phyloP scores from a whole-genome alignment of 202 grass and related monocot species.

The Brachypodium distachyon region DNA sequence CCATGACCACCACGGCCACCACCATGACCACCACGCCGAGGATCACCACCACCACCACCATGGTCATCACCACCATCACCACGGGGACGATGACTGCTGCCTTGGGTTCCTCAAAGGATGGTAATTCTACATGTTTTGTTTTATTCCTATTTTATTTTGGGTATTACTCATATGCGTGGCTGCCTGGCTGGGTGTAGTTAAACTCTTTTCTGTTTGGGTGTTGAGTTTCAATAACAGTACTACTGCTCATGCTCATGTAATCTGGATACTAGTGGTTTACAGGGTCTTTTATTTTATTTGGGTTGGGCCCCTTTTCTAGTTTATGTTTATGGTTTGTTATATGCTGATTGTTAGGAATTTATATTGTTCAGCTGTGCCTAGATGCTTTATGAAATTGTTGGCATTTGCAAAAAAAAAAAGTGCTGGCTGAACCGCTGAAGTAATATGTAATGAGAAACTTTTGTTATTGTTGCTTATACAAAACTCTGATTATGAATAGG shows the following conservation, averaged over 20 bases:
- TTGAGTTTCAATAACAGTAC: too few relatives aligned
- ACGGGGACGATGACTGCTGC: conserved; percentile 41
- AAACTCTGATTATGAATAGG: neutral
- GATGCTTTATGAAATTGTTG: neutral
- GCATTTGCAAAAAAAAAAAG: neutral
- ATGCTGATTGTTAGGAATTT: too few relatives aligned
- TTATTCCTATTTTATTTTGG: neutral
- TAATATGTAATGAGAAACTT: neutral
- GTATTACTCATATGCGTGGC: neutral
- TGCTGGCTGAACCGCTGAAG: neutral
- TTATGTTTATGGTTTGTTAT: neutral
- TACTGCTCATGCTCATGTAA: too few relatives aligned
- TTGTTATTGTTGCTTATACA: neutral
- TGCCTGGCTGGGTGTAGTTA: neutral
- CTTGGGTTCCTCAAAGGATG: conserved; percentile 86
- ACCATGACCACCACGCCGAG: conserved; percentile 10
- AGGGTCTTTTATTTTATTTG: too few relatives aligned
- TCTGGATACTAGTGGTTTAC: too few relatives aligned
- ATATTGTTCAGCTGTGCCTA: too few relatives aligned
- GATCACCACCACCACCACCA: neutral
- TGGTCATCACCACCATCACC: conserved; percentile 25
- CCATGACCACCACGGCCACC: conserved; percentile 6
- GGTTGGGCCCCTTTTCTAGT: neutral
- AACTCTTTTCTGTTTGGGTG: neutral
- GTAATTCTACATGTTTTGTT: conserved; percentile 29